A percentile compares a stretch with the other conserved stretches of the same genome.
These are phyloP conservation scores for Meyerozyma elateridarum DNA, from an alignment of 1,139 yeast species.

Conservation along the genomic window DNA sequence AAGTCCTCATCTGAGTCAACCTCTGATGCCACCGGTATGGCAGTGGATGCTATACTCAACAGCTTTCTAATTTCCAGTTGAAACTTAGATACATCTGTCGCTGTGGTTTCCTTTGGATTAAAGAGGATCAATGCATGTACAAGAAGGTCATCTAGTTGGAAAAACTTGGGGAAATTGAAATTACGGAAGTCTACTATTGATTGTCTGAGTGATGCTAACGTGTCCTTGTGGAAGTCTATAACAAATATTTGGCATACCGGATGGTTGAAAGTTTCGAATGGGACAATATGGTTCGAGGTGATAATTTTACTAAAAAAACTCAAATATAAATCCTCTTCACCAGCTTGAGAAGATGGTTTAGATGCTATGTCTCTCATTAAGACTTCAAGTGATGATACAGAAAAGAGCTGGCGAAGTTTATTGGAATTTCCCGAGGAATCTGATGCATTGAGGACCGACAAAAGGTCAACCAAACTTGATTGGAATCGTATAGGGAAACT, in stretches of 20 bases:
- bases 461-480: constrained; percentile 36
- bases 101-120: constrained; percentile 19
- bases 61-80: constrained; percentile 26
- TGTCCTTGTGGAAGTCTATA: constrained; percentile 45
- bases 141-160: constrained; percentile 54
- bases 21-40: constrained; percentile 18
- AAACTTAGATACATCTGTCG: constrained; percentile 18
- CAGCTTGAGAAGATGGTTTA: not conserved
- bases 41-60: constrained; percentile 26
- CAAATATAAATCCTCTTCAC: constrained; percentile 41
- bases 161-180: constrained; percentile 49
- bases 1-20: constrained; percentile 8
- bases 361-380: constrained; percentile 21
- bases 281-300: constrained; percentile 59
- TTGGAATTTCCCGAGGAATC: constrained; percentile 5
- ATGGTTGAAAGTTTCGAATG: constrained; percentile 87
- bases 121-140: constrained; percentile 42
- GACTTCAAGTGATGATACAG: constrained; percentile 36
- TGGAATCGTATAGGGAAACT: constrained; percentile 45
- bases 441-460: constrained; percentile 29
- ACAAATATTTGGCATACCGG: constrained; percentile 78
- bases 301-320: constrained; percentile 58
- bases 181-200: constrained; percentile 40
- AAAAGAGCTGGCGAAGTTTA: constrained; percentile 29
- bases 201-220: constrained; percentile 39